phyloP scores from a whole-genome alignment of 176 grass and related monocot species.

The sorghum (Sorghum bicolor) region DNA sequence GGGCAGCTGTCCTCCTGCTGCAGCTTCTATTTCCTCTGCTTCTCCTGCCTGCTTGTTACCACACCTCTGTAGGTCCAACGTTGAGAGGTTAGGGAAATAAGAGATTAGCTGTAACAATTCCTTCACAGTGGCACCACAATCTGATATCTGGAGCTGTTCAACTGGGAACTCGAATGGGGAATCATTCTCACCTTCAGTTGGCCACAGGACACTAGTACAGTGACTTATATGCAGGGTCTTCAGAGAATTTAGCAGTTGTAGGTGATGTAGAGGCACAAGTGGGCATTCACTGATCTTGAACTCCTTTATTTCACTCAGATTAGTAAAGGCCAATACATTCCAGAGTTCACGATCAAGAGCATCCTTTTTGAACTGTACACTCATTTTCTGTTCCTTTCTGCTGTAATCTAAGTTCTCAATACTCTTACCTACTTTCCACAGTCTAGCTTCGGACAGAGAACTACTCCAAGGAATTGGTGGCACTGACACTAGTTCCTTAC shows the following conservation, averaged over 20 bases:
- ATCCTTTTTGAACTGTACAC: neutral
- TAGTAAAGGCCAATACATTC: neutral
- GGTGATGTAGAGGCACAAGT: neutral
- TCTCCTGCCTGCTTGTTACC: neutral
- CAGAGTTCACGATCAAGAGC: neutral
- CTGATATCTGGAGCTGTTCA: accelerated
- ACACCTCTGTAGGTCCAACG: accelerated
- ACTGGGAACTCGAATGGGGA: neutral
- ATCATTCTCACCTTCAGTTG: neutral
- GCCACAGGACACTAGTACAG: neutral
- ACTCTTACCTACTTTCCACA: accelerated
- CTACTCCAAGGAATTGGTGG: too few relatives aligned
- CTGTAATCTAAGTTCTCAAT: accelerated
- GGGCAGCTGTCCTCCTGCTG: neutral
- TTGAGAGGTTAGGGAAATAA: neutral
- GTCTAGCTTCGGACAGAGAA: neutral
- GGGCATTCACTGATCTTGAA: accelerated
- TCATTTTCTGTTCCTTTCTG: neutral
- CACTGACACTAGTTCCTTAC: too few relatives aligned
- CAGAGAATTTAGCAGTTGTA: neutral
- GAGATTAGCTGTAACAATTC: neutral
- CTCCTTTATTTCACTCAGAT: neutral
- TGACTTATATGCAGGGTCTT: accelerated
- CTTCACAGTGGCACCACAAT: neutral
- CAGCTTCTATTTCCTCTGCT: neutral